phyloP scores from a whole-genome alignment of 163 green algal genomes.

The Scenedesmus sp. region DNA sequence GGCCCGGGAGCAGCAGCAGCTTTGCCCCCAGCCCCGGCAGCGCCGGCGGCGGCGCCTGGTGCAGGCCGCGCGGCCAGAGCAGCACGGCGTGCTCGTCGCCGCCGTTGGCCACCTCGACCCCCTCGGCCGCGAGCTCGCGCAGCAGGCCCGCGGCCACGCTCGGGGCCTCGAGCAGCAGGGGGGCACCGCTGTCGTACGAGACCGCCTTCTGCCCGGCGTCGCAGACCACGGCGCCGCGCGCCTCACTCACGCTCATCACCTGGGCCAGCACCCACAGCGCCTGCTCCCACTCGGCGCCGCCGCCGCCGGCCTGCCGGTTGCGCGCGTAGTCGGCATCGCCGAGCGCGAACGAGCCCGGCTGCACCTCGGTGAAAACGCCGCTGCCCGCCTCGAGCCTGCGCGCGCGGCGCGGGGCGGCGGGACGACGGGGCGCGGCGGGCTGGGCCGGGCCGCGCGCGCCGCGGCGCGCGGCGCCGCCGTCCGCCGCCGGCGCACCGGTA shows the following conservation, averaged over 20 bases:
- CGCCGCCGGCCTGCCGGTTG: slow-evolving; percentile 41
- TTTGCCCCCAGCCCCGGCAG: slow-evolving; percentile 50
- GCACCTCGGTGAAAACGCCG: slow-evolving; percentile 61
- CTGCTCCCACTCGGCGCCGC: slow-evolving; percentile 53
- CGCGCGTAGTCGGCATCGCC: slow-evolving; percentile 56
- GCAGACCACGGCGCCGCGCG: slow-evolving; percentile 45
- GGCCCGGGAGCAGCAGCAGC: slow-evolving; percentile 56
- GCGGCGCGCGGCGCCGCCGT: too few relatives aligned
- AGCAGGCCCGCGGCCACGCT: slow-evolving; percentile 28
- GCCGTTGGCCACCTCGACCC: slow-evolving; percentile 46
- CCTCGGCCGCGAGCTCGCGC: background rate
- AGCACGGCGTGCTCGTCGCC: slow-evolving; percentile 64
- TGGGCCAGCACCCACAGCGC: slow-evolving; percentile 56
- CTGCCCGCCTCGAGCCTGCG: slow-evolving; percentile 46
- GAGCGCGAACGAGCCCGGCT: slow-evolving; percentile 60
- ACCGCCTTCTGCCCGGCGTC: slow-evolving; percentile 62
- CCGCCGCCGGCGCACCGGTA: too few relatives aligned
- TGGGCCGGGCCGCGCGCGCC: too few relatives aligned
- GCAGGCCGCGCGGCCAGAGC: slow-evolving; percentile 48
- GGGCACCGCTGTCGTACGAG: slow-evolving; percentile 53
- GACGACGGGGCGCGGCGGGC: too few relatives aligned
- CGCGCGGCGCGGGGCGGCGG: too few relatives aligned
- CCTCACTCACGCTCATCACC: slow-evolving; percentile 50
- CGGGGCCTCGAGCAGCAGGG: slow-evolving; percentile 37
- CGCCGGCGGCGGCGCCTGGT: slow-evolving; percentile 7